Evolutionary conservation across 257 asterid genomes (phyloP).

Genomic region (Ilex aquifolium): DNA sequence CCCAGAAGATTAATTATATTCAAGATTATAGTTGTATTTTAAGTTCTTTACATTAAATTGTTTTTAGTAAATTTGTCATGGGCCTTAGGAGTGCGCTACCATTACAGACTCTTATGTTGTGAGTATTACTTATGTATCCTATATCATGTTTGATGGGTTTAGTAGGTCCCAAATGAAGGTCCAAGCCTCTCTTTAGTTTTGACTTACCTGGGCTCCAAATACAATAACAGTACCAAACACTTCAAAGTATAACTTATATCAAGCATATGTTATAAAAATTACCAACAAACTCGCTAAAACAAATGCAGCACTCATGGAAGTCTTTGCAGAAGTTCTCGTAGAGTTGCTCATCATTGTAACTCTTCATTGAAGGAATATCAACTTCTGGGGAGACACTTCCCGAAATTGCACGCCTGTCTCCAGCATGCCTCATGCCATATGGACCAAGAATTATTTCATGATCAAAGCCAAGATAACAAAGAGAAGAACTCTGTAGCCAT

Average conservation of each 20-base stretch:
- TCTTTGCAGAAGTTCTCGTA: conserved; percentile 59
- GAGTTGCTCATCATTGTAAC: conserved; percentile 63
- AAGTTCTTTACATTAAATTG: too few relatives aligned
- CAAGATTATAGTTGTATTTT: too few relatives aligned
- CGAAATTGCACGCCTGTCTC: conserved; percentile 70
- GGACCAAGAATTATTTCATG: conserved; percentile 66
- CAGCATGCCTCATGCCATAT: conserved; percentile 26
- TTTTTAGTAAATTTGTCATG: too few relatives aligned
- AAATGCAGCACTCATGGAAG: conserved; percentile 76
- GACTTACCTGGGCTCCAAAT: too few relatives aligned
- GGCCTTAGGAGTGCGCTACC: too few relatives aligned
- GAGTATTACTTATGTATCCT: too few relatives aligned
- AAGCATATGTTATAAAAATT: conserved; percentile 1
- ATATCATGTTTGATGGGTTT: too few relatives aligned
- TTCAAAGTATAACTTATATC: neutral
- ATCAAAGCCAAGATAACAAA: conserved; percentile 67
- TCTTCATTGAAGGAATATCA: conserved; percentile 64
- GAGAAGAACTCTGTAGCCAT: conserved; percentile 64
- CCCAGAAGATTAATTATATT: too few relatives aligned
- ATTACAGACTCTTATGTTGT: too few relatives aligned
- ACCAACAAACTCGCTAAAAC: conserved; percentile 74
- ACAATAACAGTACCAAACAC: neutral
- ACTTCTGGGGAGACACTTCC: conserved; percentile 53
- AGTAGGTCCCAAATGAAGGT: too few relatives aligned
- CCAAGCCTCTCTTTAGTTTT: too few relatives aligned